Evolutionary conservation across 2,329 filamentous ascomycete genomes (phyloP).

Genomic region (Colletotrichum nymphaeae): DNA sequence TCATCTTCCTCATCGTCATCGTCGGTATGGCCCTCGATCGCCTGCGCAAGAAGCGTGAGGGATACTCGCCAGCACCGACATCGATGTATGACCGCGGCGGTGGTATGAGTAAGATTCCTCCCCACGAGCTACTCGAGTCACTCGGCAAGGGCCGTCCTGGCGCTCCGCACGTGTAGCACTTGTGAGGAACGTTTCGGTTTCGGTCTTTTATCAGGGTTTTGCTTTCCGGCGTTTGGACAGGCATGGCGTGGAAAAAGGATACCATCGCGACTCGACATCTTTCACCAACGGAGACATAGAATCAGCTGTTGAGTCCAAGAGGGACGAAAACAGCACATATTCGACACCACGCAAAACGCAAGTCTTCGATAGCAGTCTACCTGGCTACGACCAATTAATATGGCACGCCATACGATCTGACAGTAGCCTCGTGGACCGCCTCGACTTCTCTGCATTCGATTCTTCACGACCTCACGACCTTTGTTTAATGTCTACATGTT

Average conservation of each 20-base stretch:
- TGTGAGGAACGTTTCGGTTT: constrained; percentile 24
- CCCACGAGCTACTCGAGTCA: constrained; percentile 68
- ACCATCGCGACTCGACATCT: constrained; percentile 26
- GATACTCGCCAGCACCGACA: constrained; percentile 82
- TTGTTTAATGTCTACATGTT: constrained; percentile 39
- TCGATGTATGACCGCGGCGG: constrained; percentile 70
- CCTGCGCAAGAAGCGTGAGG: constrained; percentile 80
- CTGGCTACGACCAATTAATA: not conserved
- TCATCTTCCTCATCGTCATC: constrained; percentile 83
- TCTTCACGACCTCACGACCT: constrained; percentile 39
- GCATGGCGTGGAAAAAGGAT: constrained; percentile 36
- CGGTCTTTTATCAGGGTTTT: constrained; percentile 17
- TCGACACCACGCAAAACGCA: not conserved
- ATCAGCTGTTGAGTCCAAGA: not conserved
- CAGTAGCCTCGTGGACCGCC: constrained; percentile 14
- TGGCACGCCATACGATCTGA: constrained; percentile 4
- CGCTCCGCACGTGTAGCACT: constrained; percentile 61
- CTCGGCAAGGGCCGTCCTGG: constrained; percentile 60
- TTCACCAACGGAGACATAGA: constrained; percentile 13
- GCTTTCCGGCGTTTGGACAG: constrained; percentile 51
- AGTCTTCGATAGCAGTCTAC: not conserved
- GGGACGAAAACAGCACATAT: constrained; percentile 9
- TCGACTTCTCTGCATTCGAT: constrained; percentile 34
- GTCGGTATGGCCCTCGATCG: constrained; percentile 81
- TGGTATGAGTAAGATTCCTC: constrained; percentile 70